These are phyloP conservation scores for Lotmaria passim DNA, from an alignment of 208 protist species.

Conservation along the genomic window DNA sequence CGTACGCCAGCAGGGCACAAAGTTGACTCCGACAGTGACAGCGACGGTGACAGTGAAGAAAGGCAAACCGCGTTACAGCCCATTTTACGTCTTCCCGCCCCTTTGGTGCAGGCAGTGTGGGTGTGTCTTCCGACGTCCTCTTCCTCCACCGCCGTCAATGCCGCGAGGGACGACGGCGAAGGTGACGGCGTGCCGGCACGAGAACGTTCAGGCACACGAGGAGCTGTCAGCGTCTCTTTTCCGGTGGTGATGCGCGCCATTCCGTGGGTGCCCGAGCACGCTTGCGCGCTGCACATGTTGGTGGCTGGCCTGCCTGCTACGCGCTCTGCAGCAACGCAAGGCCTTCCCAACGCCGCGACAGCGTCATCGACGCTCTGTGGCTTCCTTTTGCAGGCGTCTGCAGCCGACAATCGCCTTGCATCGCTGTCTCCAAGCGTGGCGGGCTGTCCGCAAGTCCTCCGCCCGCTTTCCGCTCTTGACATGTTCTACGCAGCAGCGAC, in stretches of 20 bases:
- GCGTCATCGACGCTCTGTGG: conserved; percentile 2
- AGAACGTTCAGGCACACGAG: background rate
- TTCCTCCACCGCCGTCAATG: too few relatives aligned
- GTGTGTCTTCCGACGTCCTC: conserved; percentile 20
- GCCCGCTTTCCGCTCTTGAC: conserved; percentile 19
- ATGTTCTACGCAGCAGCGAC: background rate
- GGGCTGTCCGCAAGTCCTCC: conserved; percentile 16
- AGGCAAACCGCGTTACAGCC: background rate
- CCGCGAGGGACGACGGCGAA: background rate
- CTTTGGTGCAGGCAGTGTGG: conserved; percentile 35
- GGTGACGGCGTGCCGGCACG: background rate
- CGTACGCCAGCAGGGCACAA: background rate
- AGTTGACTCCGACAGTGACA: background rate
- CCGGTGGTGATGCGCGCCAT: background rate
- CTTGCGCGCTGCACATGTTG: background rate
- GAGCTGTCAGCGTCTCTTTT: background rate
- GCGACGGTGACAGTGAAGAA: background rate
- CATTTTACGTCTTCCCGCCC: conserved; percentile 22
- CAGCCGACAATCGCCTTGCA: background rate
- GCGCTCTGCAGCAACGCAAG: background rate
- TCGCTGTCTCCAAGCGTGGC: background rate
- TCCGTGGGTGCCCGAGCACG: conserved; percentile 9
- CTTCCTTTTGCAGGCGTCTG: conserved; percentile 11
- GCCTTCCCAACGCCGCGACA: background rate
- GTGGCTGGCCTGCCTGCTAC: background rate